Evolutionary conservation across 768 basidiomycete genomes (phyloP), one percentile per base, ranked within the genome.

Genomic region (Suillus variegatus): DNA sequence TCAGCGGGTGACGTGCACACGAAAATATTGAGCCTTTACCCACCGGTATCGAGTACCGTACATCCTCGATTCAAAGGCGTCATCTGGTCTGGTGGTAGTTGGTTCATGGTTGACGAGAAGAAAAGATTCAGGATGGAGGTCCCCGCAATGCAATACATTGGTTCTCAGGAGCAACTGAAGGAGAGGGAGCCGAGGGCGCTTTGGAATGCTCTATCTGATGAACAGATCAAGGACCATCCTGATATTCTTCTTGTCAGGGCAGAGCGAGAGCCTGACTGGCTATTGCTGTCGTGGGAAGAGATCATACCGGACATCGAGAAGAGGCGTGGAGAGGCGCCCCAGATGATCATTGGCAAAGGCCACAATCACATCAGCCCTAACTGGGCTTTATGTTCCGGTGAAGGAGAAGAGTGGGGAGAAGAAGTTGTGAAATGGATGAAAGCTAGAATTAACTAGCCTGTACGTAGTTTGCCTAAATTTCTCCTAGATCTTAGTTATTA

Each of bases 291-390:
- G 0, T 76, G 77, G 47, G 70, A 75, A 0, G 69, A 77, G 14
- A 85, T 88, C 70, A 71, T 71, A 61, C 70, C 75, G 47, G 77
- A 73, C 16, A 70, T 88, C 44, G 73, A 75, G 62, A 78, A 75
- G 47, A 78, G 74, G 58, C 67, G 79, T 9, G 78, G 76, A 5
- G 70, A 70, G 63, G 61, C 71, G 28, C 73, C 81, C 13, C 70
- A 69, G 66, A 76, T 76, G 52, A 69, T 84, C 20, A 70, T 85
- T 32, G 82, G 79, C 0, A 71, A 71, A 65, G 84, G 84, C 0
- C 89, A 91, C 67, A 90, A 90, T 72, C 89, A 90, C 68, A 76
- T 90, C 63, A 90, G 88, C 65, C 69, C 81, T 16, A 80, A 82
- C 58, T 82, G 78, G 77, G 81, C 80, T 16, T 69, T 88, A 64